phyloP scores from a whole-genome alignment of 2,329 filamentous ascomycete species.

The Fusarium clavum region DNA sequence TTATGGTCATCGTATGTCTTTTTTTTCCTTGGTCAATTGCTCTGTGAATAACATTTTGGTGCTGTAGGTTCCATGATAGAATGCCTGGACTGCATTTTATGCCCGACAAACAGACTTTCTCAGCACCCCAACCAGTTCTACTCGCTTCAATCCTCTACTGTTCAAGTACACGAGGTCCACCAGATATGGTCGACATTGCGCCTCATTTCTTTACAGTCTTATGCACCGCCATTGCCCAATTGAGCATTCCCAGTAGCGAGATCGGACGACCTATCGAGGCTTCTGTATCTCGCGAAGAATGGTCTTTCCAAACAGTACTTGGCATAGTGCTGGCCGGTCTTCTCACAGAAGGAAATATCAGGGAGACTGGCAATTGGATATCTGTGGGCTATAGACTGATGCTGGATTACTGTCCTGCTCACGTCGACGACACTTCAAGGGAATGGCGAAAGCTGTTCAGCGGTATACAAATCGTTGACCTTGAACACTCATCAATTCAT shows the following conservation, averaged over 20 bases:
- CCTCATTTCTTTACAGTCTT: slow-evolving; percentile 7
- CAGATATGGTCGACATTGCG: not conserved
- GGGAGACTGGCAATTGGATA: slow-evolving; percentile 23
- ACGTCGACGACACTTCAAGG: slow-evolving; percentile 15
- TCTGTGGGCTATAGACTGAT: slow-evolving; percentile 13
- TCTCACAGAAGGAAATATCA: slow-evolving; percentile 1
- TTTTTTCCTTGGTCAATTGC: fast-evolving
- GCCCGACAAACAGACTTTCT: slow-evolving; percentile 20
- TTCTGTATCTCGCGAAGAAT: slow-evolving; percentile 9
- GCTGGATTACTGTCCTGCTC: slow-evolving; percentile 20
- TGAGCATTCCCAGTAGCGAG: slow-evolving; percentile 11
- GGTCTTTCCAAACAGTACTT: slow-evolving; percentile 19
- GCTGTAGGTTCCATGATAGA: slow-evolving; percentile 7
- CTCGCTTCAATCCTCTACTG: slow-evolving; percentile 13
- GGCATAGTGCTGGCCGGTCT: slow-evolving; percentile 10
- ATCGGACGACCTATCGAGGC: not conserved
- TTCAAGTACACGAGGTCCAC: slow-evolving; percentile 5
- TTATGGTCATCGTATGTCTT: slow-evolving; percentile 14
- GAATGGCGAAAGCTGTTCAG: slow-evolving; percentile 20
- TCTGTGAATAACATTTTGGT: not conserved
- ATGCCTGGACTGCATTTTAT: slow-evolving; percentile 20
- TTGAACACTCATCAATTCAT: slow-evolving; percentile 18
- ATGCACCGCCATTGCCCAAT: slow-evolving; percentile 15
- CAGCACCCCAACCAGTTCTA: not conserved
- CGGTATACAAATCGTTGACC: slow-evolving; percentile 17